A percentile compares a stretch with the other conserved stretches of the same genome.
Conservation (phyloP, 495 filamentous ascomycete genomes). For the Hypoxylon subgilvum region DNA sequence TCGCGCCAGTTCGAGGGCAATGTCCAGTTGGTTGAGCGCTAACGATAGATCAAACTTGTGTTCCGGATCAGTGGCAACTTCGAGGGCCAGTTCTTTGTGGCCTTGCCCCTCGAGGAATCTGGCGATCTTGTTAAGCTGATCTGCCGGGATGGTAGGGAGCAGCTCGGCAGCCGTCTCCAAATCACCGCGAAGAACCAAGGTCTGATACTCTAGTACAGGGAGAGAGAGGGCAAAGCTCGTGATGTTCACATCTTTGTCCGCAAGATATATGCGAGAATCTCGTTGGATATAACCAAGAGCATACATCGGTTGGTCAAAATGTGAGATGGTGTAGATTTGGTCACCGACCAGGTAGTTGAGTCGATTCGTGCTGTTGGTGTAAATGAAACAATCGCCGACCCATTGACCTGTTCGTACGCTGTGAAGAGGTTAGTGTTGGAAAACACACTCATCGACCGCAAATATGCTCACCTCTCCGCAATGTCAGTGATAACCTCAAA, state of each 20-base stretch:
- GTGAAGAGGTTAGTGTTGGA: conserved; percentile 27
- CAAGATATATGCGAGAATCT: conserved; percentile 89
- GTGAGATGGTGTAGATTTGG: conserved; percentile 97
- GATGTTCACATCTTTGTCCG: conserved; percentile 92
- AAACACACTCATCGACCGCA: background rate
- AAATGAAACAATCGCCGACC: conserved; percentile 98
- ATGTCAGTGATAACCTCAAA: conserved; percentile 96
- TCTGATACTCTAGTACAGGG: conserved; percentile 96
- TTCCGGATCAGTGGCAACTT: conserved; percentile 94
- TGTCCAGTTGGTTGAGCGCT: conserved; percentile 77
- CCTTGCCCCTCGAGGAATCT: conserved; percentile 98
- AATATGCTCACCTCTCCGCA: conserved; percentile 71
- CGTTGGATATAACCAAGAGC: conserved; percentile 92
- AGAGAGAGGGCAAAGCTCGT: conserved; percentile 91
- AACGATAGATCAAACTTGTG: conserved; percentile 96
- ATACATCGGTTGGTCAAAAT: conserved; percentile 96
- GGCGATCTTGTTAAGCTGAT: conserved; percentile 96
- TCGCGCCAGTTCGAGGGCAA: conserved; percentile 82
- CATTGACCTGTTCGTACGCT: conserved; percentile 94
- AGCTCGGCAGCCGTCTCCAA: conserved; percentile 90
- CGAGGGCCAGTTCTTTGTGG: conserved; percentile 91
- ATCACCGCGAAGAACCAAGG: conserved; percentile 91
- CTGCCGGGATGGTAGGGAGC: conserved; percentile 78
- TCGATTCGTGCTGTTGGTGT: conserved; percentile 95
- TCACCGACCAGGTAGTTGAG: conserved; percentile 98